These are phyloP conservation scores for Cryphonectria carpinicola DNA, from an alignment of 2,329 filamentous ascomycete species.

Conservation along the genomic window DNA sequence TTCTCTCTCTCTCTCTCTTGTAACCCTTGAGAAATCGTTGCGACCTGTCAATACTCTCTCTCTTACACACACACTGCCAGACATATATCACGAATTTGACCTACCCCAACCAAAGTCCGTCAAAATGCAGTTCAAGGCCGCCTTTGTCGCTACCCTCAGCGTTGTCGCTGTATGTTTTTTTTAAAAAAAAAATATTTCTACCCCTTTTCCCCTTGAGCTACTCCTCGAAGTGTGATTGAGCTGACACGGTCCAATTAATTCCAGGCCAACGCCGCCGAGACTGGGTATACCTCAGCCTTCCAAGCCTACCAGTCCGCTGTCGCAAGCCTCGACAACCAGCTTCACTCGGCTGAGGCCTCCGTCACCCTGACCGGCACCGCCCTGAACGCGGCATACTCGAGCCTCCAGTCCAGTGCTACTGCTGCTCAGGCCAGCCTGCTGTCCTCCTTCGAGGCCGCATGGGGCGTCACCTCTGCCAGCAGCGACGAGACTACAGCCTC, in stretches of 20 bases:
- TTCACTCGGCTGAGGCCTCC: constrained; percentile 2
- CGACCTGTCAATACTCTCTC: neutral
- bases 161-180: constrained; percentile 14
- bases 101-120: neutral
- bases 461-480: neutral
- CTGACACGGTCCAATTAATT: neutral
- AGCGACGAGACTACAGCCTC: neutral
- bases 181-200: too few species aligned
- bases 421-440: constrained; percentile 12
- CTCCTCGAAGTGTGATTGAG: neutral
- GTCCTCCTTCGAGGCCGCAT: constrained; percentile 11
- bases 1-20: neutral
- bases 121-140: constrained; percentile 27
- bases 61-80: neutral
- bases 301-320: constrained; percentile 9
- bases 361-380: constrained; percentile 7
- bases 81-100: neutral
- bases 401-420: constrained; percentile 7
- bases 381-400: constrained; percentile 7
- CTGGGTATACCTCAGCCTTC: constrained; percentile 8
- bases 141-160: constrained; percentile 16
- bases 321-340: constrained; percentile 4
- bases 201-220: neutral
- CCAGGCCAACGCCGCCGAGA: neutral
- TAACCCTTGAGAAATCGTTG: neutral